These are phyloP conservation scores for Anthostomella pinea DNA, from an alignment of 2,329 filamentous ascomycete species.

Conservation along the genomic window DNA sequence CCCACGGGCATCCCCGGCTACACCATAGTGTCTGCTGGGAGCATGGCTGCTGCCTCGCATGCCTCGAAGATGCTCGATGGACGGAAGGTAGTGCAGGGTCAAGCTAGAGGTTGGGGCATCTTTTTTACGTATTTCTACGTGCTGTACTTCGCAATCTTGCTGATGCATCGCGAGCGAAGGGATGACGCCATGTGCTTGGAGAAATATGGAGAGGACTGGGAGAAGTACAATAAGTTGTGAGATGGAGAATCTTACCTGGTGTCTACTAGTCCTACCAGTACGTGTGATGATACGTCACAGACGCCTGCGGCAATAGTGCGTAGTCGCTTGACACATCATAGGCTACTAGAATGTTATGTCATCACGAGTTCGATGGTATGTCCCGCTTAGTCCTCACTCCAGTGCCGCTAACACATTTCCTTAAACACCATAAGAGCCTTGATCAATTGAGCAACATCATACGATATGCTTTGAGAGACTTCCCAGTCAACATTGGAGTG, in stretches of 20 bases:
- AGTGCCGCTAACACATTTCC: too few relatives aligned
- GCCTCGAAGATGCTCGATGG: constrained; percentile 54
- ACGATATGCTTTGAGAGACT: too few relatives aligned
- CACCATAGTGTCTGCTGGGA: constrained; percentile 58
- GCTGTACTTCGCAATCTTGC: constrained; percentile 82
- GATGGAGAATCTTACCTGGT: constrained; percentile 78
- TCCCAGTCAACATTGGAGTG: too few relatives aligned
- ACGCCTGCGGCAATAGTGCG: too few relatives aligned
- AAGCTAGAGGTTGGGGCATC: constrained; percentile 78
- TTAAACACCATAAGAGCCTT: too few relatives aligned
- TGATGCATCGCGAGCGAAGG: constrained; percentile 81
- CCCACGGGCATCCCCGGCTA: constrained; percentile 82
- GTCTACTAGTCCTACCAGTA: constrained; percentile 60
- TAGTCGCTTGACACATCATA: too few relatives aligned
- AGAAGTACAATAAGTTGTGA: constrained; percentile 80
- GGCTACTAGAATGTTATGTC: too few relatives aligned
- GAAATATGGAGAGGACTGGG: constrained; percentile 94
- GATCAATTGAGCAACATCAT: too few relatives aligned
- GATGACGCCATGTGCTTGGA: constrained; percentile 87
- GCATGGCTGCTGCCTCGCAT: constrained; percentile 44
- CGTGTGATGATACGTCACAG: too few relatives aligned
- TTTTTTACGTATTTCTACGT: constrained; percentile 93
- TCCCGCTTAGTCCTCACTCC: too few relatives aligned
- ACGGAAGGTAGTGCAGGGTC: constrained; percentile 67
- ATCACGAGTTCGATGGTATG: too few relatives aligned